Base-by-base conservation (phyloP, 306 rosid species). In the Sicyos baderoa region DNA sequence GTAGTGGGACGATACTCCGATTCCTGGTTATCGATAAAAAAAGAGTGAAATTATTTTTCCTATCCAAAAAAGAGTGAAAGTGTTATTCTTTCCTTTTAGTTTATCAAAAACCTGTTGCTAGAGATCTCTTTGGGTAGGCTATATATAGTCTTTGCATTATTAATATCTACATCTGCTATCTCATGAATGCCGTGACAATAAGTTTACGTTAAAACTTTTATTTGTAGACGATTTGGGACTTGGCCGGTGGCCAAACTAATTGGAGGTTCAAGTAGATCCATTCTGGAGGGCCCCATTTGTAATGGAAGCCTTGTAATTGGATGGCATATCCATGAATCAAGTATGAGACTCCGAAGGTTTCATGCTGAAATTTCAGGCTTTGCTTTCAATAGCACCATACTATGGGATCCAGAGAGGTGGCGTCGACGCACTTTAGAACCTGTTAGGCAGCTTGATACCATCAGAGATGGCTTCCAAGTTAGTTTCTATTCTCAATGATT, bases 341-440 rank as follows among this genome's bases (percentile, higher is more conserved):
- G 74, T 68, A 37, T 52, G 71, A 83, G 79, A 65, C 74, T 73
- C 55, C 79, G 63, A 64, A 83, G 96, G 73, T 92, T 92, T 76
- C 87, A 85, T 77, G 81, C 93, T 82, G 88, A 83, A 21, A 62
- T 93, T 72, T 68, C 89, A 4, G 97, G 98, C 56, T 89, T 93
- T 78, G 97, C 98, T 75, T 92, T 92, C 77, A 89, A 87, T 75
- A 92, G 96, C 77, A 84, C 97, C 9, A 83, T 89, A 75, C 84
- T 92, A 6, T 92, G 96, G 98, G 91, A 87, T 81, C 86, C 91
- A 29, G 87, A 86, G 83, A 79, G 74, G 75, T 85, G 95, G 95
- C 91, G 79, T 80, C 86, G 89, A 27, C 89, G 91, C 5, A 82
- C 84, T 68, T 79, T 74, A 54, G 85, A 93, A 65, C 93, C 91